Conservation (phyloP, 495 filamentous ascomycete species). For the Amniculicola lignicola region DNA sequence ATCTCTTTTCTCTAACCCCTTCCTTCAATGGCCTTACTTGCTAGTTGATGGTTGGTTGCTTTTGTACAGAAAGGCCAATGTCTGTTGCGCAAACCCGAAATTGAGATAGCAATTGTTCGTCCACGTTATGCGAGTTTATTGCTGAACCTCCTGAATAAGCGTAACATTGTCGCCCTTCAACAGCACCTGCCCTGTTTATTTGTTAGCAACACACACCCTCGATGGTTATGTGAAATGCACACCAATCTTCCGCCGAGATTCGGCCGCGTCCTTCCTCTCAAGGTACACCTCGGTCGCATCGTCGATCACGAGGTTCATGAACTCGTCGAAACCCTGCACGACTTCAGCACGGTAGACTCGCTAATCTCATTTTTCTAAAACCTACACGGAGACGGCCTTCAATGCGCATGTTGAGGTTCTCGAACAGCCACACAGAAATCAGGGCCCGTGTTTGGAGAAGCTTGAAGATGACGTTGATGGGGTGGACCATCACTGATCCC, state of each 20-base stretch:
- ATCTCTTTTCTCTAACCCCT: too few relatives aligned
- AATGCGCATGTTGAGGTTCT: constrained; percentile 89
- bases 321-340: constrained; percentile 87
- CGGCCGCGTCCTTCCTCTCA: constrained; percentile 67
- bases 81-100: too few relatives aligned
- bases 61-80: too few relatives aligned
- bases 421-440: constrained; percentile 93
- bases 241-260: constrained; percentile 79
- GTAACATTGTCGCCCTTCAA: constrained; percentile 98
- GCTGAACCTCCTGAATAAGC: constrained; percentile 73
- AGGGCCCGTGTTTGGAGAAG: constrained; percentile 83
- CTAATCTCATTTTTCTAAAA: neutral
- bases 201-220: constrained; percentile 7
- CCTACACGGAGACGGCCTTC: constrained; percentile 89
- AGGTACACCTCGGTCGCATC: constrained; percentile 91
- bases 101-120: too few relatives aligned
- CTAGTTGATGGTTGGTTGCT: too few relatives aligned
- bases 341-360: constrained; percentile 1
- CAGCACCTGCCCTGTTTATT: constrained; percentile 77
- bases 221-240: constrained; percentile 30
- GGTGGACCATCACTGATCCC: constrained; percentile 86
- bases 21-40: too few relatives aligned
- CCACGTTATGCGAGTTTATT: too few relatives aligned
- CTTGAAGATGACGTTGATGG: constrained; percentile 99
- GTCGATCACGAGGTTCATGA: constrained; percentile 98